Conservation (phyloP, 208 protist species). For the Trypanosomatidae sp. region DNA sequence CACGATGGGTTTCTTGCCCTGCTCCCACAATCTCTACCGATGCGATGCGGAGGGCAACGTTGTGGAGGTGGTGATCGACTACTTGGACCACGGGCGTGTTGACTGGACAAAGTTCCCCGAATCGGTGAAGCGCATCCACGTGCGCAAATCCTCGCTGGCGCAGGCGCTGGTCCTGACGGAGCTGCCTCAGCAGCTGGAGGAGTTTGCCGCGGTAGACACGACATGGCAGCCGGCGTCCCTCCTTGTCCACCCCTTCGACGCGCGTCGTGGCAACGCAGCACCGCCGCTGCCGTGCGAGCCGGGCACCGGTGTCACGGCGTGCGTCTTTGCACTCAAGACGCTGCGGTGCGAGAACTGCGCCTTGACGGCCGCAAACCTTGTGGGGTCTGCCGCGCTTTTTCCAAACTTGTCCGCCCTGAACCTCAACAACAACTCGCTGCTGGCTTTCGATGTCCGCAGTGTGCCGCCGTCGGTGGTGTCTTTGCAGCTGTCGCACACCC, state of each 20-base stretch:
- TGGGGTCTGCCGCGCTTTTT: not conserved
- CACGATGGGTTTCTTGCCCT: not conserved
- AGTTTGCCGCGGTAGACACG: constrained; percentile 10
- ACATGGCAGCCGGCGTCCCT: constrained; percentile 2
- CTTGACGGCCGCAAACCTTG: not conserved
- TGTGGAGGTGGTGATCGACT: constrained; percentile 2
- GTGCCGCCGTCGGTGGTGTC: not conserved
- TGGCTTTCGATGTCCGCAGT: not conserved
- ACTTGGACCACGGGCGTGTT: not conserved
- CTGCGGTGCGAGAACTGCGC: constrained; percentile 13
- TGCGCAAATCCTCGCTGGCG: constrained; percentile 6
- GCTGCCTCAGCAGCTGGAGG: constrained; percentile 6
- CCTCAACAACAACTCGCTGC: constrained; percentile 2
- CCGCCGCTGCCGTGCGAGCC: not conserved
- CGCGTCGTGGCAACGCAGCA: no score
- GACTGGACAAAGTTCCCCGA: constrained; percentile 8
- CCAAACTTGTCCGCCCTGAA: not conserved
- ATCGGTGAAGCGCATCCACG: constrained; percentile 3
- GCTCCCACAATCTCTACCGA: constrained; percentile 6
- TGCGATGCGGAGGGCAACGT: constrained; percentile 3
- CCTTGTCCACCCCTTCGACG: not conserved
- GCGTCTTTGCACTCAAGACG: not conserved
- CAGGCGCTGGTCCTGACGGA: constrained; percentile 12
- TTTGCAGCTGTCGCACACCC: not conserved
- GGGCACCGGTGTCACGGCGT: not conserved